A percentile compares a stretch with the other conserved stretches of the same genome.
phyloP scores from a whole-genome alignment of 306 rosid genomes.

The Carpinus fangiana region DNA sequence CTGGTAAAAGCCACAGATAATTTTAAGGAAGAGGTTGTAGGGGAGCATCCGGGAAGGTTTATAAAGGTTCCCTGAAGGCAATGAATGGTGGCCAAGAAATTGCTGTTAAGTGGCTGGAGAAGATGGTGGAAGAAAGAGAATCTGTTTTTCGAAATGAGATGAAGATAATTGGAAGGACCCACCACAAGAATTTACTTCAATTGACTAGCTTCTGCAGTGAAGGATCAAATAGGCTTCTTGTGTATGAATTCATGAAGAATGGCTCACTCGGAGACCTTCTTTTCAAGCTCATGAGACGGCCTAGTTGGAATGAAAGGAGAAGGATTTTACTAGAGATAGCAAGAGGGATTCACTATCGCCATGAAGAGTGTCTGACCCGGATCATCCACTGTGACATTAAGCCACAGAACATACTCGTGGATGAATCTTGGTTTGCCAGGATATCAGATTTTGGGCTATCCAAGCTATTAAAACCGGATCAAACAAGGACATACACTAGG shows the following conservation, averaged over 20 bases:
- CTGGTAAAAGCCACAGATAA: background rate
- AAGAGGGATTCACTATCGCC: background rate
- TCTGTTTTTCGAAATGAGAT: background rate
- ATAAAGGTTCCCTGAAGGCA: background rate
- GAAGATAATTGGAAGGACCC: conserved; percentile 7
- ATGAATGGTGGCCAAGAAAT: background rate
- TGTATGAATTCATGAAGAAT: conserved; percentile 12
- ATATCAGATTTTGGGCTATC: conserved; percentile 13
- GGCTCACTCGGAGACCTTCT: background rate
- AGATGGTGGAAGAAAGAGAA: conserved; percentile 6
- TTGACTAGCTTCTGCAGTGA: conserved; percentile 5
- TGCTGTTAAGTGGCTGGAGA: background rate
- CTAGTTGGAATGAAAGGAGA: conserved; percentile 6
- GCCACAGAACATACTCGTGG: conserved; percentile 17
- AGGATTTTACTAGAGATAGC: background rate
- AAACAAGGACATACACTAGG: background rate
- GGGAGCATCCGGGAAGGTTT: conserved; percentile 11
- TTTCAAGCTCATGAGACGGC: background rate
- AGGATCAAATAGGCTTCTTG: conserved; percentile 10
- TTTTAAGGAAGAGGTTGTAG: background rate
- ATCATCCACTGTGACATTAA: conserved; percentile 11
- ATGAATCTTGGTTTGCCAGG: background rate
- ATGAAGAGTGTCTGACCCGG: conserved; percentile 8
- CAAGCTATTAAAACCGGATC: conserved; percentile 1
- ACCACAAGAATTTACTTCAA: conserved; percentile 8